Evolutionary conservation across 148 eudicot genomes (phyloP).

Genomic region (Diospyros lotus): DNA sequence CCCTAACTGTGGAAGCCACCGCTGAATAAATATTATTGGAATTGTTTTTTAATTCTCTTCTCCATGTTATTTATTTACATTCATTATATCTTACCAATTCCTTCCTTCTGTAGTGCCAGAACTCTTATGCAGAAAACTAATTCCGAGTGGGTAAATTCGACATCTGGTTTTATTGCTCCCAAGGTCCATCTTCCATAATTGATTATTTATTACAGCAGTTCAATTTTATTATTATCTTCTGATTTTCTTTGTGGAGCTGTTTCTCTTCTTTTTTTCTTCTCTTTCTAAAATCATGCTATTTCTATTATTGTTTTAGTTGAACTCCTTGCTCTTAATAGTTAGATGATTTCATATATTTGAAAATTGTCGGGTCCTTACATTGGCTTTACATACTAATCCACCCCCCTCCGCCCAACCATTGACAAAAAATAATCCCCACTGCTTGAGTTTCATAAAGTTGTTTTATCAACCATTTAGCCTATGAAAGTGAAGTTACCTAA

Average conservation of each 20-base stretch:
- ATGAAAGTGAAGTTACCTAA: constrained; percentile 23
- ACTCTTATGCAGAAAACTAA: constrained; percentile 17
- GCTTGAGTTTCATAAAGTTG: constrained; percentile 9
- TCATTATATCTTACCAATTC: neutral
- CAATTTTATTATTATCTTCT: neutral
- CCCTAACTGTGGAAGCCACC: neutral
- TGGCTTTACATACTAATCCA: neutral
- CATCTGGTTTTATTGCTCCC: constrained; percentile 21
- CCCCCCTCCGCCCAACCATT: neutral
- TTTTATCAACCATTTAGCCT: neutral
- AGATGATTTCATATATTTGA: neutral
- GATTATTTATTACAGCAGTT: neutral
- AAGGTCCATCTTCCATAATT: constrained; percentile 22
- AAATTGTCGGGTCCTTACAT: neutral
- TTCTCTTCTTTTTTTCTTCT: neutral
- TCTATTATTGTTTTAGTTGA: neutral
- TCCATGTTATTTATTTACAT: neutral
- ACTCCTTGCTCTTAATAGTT: neutral
- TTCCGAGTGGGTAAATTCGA: neutral
- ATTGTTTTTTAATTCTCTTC: neutral
- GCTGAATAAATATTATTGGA: neutral
- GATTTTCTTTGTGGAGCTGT: neutral
- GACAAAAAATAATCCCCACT: neutral
- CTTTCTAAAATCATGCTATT: neutral
- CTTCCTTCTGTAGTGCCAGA: constrained; percentile 21